A percentile compares a stretch with the other conserved stretches of the same genome.
Evolutionary conservation across 1,284 basidiomycete genomes (phyloP).

Genomic region (Trichosporon sp.): DNA sequence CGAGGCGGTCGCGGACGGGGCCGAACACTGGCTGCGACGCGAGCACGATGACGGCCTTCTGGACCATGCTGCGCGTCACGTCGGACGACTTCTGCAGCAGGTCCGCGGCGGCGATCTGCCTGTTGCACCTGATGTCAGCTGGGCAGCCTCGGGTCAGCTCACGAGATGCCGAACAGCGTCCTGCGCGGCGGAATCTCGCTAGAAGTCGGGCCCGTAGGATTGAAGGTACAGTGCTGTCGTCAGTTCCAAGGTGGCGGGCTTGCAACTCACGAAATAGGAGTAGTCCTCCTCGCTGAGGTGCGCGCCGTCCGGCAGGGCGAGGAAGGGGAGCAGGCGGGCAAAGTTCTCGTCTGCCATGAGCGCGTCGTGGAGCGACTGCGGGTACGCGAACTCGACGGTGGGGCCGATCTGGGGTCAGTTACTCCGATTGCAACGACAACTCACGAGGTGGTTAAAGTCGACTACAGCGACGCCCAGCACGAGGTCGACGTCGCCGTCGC

Average conservation of each 20-base stretch:
- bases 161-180: constrained; percentile 92
- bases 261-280: constrained; percentile 68
- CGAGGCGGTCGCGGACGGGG: constrained; percentile 67
- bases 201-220: constrained; percentile 23
- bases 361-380: constrained; percentile 56
- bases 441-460: constrained; percentile 83
- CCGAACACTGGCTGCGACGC: constrained; percentile 80
- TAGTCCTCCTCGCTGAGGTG: constrained; percentile 94
- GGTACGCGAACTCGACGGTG: constrained; percentile 69
- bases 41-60: constrained; percentile 94
- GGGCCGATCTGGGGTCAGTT: constrained; percentile 67
- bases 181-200: constrained; percentile 45
- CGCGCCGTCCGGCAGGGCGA: constrained; percentile 96
- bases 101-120: constrained; percentile 79
- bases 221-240: constrained; percentile 58
- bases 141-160: constrained; percentile 46
- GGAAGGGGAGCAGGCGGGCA: constrained; percentile 79
- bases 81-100: constrained; percentile 78
- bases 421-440: constrained; percentile 24
- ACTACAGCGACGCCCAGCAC: constrained; percentile 78
- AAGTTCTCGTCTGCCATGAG: constrained; percentile 77
- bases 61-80: constrained; percentile 91
- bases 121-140: constrained; percentile 67
- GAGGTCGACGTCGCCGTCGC: constrained; percentile 20
- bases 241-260: constrained; percentile 14